A percentile compares a stretch with the other conserved stretches of the same genome.
Evolutionary conservation across 352 stramenopile genomes (phyloP).

Genomic region (Phytopythium montanum): DNA sequence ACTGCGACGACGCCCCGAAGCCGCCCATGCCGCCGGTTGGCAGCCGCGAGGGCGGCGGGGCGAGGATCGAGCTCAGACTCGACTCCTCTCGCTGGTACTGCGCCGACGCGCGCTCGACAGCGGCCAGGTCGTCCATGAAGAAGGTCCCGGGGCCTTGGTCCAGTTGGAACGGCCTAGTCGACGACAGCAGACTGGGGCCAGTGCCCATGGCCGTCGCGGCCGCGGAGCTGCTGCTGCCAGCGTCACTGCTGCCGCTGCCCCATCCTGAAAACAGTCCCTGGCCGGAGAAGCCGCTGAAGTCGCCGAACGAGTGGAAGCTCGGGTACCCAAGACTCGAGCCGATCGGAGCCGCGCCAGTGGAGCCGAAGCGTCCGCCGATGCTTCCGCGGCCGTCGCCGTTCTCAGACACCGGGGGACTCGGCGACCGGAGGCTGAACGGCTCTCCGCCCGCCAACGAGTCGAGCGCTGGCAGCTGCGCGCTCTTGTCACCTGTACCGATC

Average conservation of each 20-base stretch:
- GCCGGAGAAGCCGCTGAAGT: constrained; percentile 36
- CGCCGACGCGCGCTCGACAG: constrained; percentile 60
- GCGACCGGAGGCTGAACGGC: constrained; percentile 26
- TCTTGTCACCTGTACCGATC: constrained; percentile 16
- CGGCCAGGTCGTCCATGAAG: constrained; percentile 64
- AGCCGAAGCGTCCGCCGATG: constrained; percentile 9
- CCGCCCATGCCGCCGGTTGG: constrained; percentile 16
- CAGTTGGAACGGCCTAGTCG: constrained; percentile 4
- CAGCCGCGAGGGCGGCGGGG: constrained; percentile 14
- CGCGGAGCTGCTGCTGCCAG: background rate
- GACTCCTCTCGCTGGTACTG: constrained; percentile 70
- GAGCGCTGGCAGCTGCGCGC: constrained; percentile 15
- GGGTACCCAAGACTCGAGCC: constrained; percentile 51
- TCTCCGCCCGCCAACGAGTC: constrained; percentile 19
- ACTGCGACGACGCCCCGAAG: constrained; percentile 17
- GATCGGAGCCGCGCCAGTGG: constrained; percentile 21
- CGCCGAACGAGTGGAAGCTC: constrained; percentile 62
- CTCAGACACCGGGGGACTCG: constrained; percentile 21
- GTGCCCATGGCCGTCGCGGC: constrained; percentile 2
- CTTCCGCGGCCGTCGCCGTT: constrained; percentile 12
- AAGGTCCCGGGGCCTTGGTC: constrained; percentile 20
- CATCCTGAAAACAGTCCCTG: constrained; percentile 43
- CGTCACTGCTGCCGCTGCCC: constrained; percentile 33
- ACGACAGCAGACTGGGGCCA: background rate
- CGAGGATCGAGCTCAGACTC: constrained; percentile 71